Evolutionary conservation across 2,329 filamentous ascomycete genomes (phyloP).

Genomic region (Colletotrichum phormii): DNA sequence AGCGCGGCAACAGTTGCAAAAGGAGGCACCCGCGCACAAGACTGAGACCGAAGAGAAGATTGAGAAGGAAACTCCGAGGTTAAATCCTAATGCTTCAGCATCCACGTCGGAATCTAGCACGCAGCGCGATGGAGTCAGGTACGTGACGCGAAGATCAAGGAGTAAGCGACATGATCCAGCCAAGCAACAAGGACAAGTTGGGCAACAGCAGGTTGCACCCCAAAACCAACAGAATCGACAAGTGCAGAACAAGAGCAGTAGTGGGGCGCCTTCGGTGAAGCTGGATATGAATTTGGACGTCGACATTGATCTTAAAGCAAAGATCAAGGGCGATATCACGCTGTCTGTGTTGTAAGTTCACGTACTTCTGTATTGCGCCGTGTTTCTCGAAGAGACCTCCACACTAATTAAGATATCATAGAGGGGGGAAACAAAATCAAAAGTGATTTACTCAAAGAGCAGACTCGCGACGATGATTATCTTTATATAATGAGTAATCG

Average conservation of each 20-base stretch:
- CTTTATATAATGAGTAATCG: background rate
- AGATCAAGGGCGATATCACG: conserved; percentile 27
- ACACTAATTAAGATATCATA: no score
- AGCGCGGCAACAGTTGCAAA: background rate
- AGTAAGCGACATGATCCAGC: background rate
- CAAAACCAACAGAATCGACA: conserved; percentile 17
- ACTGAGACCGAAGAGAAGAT: conserved; percentile 10
- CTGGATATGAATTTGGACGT: conserved; percentile 35
- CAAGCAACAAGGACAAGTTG: no score
- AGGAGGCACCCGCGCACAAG: background rate
- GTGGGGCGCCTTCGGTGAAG: conserved; percentile 23
- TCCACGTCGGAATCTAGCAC: background rate
- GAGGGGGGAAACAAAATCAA: background rate
- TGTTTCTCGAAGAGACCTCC: no score
- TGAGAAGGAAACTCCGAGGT: background rate
- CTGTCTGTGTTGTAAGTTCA: conserved; percentile 26
- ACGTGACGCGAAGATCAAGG: background rate
- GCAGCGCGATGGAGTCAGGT: background rate
- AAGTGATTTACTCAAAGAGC: background rate
- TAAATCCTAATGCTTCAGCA: background rate
- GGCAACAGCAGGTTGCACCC: conserved; percentile 11
- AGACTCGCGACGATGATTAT: background rate
- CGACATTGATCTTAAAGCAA: conserved; percentile 34
- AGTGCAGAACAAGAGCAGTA: conserved; percentile 11
- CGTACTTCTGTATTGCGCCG: no score